Conservation (phyloP, 2,329 filamentous ascomycete genomes). For the Escovopsis sp. region DNA sequence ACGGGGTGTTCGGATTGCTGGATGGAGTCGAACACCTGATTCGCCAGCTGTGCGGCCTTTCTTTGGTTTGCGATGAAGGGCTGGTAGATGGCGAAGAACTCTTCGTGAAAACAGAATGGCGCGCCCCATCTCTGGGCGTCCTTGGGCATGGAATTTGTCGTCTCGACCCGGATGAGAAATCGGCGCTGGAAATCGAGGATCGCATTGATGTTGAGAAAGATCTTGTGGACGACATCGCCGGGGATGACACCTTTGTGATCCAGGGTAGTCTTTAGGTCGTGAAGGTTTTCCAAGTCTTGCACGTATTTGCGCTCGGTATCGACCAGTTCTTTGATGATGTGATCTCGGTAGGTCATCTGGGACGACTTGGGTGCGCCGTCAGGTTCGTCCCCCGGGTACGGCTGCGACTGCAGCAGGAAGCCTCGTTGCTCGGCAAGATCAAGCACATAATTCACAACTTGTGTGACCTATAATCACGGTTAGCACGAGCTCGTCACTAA, state of each 20-base stretch:
- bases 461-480: constrained; percentile 43
- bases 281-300: constrained; percentile 86
- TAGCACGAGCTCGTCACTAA: neutral
- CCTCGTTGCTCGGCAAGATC: constrained; percentile 72
- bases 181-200: constrained; percentile 91
- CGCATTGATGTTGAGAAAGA: constrained; percentile 91
- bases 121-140: constrained; percentile 81
- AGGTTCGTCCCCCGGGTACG: constrained; percentile 40
- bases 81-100: constrained; percentile 83
- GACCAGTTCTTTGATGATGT: constrained; percentile 82
- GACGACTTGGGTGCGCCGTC: constrained; percentile 37
- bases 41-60: constrained; percentile 73
- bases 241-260: constrained; percentile 79
- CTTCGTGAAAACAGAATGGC: constrained; percentile 74
- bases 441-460: constrained; percentile 83
- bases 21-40: constrained; percentile 78
- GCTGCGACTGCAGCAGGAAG: constrained; percentile 48
- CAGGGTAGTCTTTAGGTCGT: constrained; percentile 78
- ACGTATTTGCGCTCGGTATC: constrained; percentile 96
- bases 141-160: constrained; percentile 72
- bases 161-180: constrained; percentile 91
- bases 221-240: constrained; percentile 81
- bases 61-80: constrained; percentile 96
- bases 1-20: constrained; percentile 61
- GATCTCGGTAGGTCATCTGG: constrained; percentile 62